Percentiles rank a stretch among this genome's conserved stretches.
phyloP scores from a whole-genome alignment of 495 filamentous ascomycete genomes.

The Emericellopsis terricola region DNA sequence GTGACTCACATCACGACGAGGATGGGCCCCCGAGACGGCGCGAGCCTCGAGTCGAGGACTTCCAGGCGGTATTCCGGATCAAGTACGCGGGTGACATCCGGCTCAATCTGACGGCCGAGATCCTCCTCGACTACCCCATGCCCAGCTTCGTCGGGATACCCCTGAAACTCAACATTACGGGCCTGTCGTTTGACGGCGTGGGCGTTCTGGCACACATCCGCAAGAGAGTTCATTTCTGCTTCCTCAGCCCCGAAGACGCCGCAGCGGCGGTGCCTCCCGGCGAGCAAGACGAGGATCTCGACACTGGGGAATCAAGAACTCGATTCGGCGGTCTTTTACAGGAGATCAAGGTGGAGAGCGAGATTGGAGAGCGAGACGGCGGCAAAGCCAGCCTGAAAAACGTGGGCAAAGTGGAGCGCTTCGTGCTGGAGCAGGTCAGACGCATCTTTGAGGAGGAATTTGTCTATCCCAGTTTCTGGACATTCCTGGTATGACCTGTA shows the following conservation, averaged over 20 bases:
- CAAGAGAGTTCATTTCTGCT: slow-evolving; percentile 75
- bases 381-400: slow-evolving; percentile 93
- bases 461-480: slow-evolving; percentile 97
- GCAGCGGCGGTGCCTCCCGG: slow-evolving; percentile 42
- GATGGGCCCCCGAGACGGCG: slow-evolving; percentile 9
- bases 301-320: slow-evolving; percentile 4
- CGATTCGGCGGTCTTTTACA: slow-evolving; percentile 59
- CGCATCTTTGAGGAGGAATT: slow-evolving; percentile 97
- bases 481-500: slow-evolving; percentile 57
- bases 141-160: slow-evolving; percentile 89
- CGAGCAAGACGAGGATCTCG: slow-evolving; percentile 12
- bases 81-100: slow-evolving; percentile 72
- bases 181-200: slow-evolving; percentile 84
- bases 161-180: slow-evolving; percentile 80
- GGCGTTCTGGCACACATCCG: slow-evolving; percentile 81
- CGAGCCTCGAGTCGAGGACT: slow-evolving; percentile 42
- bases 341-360: slow-evolving; percentile 90
- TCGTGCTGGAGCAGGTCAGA: slow-evolving; percentile 89
- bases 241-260: slow-evolving; percentile 75
- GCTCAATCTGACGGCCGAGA: slow-evolving; percentile 78
- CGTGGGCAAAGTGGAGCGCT: slow-evolving; percentile 94
- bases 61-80: slow-evolving; percentile 81
- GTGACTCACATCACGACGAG: no score
- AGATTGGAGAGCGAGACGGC: slow-evolving; percentile 80
- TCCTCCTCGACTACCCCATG: slow-evolving; percentile 94